Conservation (phyloP, 2,329 filamentous ascomycete species). For the Exophiala xenobiotica region DNA sequence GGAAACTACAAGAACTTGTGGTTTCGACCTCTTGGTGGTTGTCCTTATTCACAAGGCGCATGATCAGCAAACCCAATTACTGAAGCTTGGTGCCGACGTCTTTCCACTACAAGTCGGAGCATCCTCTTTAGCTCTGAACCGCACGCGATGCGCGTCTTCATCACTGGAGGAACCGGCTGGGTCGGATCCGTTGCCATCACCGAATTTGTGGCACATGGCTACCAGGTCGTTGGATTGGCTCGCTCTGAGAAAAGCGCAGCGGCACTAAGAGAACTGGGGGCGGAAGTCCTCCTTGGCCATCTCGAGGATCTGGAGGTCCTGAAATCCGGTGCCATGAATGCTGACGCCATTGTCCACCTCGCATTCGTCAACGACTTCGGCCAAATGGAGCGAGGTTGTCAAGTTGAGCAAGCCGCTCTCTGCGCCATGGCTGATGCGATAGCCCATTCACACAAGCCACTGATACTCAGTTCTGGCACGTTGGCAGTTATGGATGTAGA, state of each 20-base stretch:
- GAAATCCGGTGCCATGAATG: conserved; percentile 32
- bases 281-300: conserved; percentile 35
- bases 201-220: conserved; percentile 40
- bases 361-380: conserved; percentile 45
- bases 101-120: no score
- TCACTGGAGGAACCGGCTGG: conserved; percentile 47
- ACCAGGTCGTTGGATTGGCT: conserved; percentile 43
- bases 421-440: conserved; percentile 38
- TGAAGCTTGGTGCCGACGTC: no score
- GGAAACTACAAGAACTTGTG: no score
- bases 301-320: conserved; percentile 39
- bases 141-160: conserved; percentile 41
- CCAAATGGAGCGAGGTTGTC: conserved; percentile 32
- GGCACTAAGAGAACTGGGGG: conserved; percentile 36
- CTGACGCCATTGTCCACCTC: conserved; percentile 43
- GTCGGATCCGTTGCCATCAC: conserved; percentile 42
- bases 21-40: no score
- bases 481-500: no score
- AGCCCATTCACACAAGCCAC: conserved; percentile 33
- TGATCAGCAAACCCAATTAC: no score
- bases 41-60: no score
- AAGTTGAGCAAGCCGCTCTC: conserved; percentile 38
- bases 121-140: no score
- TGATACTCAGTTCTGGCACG: conserved; percentile 41
- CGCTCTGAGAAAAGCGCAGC: conserved; percentile 37